These are phyloP conservation scores for Saccharum spontaneum DNA, from an alignment of 176 grass and related monocot species.

Conservation along the genomic window DNA sequence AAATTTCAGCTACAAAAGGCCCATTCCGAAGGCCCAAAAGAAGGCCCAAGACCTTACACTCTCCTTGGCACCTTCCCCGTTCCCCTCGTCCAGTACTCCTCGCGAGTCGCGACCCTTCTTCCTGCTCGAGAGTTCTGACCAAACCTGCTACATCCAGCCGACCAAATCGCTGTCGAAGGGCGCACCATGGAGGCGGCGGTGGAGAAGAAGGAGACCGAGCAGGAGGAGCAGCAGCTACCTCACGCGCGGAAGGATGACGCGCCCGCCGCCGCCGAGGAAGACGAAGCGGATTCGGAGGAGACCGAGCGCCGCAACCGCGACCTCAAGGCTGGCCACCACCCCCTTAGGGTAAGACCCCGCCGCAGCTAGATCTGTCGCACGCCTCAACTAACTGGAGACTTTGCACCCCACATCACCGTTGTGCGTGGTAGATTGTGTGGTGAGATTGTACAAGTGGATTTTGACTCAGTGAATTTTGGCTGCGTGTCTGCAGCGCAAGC, in stretches of 20 bases:
- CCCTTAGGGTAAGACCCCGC: conserved; percentile 70
- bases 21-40: not conserved
- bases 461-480: not conserved
- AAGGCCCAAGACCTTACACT: too few relatives aligned
- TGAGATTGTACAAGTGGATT: conserved; percentile 2
- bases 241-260: conserved; percentile 31
- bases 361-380: conserved; percentile 33
- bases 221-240: conserved; percentile 41
- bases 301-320: conserved; percentile 72
- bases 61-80: too few relatives aligned
- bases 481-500: conserved; percentile 60
- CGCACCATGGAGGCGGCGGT: conserved; percentile 31
- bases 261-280: conserved; percentile 22
- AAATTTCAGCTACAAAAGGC: not conserved
- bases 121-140: conserved; percentile 13
- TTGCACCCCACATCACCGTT: not conserved
- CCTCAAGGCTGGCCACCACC: conserved; percentile 83
- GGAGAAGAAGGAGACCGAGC: conserved; percentile 44
- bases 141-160: conserved; percentile 1
- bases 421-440: not conserved
- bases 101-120: not conserved
- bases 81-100: too few relatives aligned
- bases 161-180: conserved; percentile 26
- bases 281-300: conserved; percentile 57
- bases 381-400: not conserved